These are phyloP conservation scores for Metschnikowia cerradonensis DNA, from an alignment of 805 yeast genomes.

Conservation along the genomic window DNA sequence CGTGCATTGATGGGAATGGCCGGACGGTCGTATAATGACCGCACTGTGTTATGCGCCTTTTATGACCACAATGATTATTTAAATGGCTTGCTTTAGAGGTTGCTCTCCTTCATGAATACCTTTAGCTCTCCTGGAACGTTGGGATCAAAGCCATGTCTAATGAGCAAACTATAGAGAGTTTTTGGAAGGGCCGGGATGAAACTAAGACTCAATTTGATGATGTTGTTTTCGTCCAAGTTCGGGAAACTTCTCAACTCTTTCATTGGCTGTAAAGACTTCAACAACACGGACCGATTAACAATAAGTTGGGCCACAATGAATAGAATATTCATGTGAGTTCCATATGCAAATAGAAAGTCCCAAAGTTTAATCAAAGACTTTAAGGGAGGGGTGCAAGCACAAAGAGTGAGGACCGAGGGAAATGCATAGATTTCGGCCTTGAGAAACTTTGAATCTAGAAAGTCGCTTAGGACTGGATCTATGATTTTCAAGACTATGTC, in stretches of 20 bases:
- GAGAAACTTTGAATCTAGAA: constrained; percentile 57
- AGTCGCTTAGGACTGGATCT: constrained; percentile 65
- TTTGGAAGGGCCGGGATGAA: constrained; percentile 73
- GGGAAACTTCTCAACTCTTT: constrained; percentile 70
- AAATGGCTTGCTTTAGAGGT: constrained; percentile 26
- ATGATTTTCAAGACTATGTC: constrained; percentile 67
- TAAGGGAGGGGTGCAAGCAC: constrained; percentile 87
- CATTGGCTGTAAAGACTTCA: constrained; percentile 69
- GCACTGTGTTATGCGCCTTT: constrained; percentile 64
- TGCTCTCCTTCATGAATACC: constrained; percentile 9
- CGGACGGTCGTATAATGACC: constrained; percentile 63
- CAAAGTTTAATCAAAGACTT: constrained; percentile 71
- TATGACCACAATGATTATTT: constrained; percentile 58
- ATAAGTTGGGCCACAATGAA: constrained; percentile 81
- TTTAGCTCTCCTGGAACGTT: constrained; percentile 35
- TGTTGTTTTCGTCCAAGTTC: constrained; percentile 61
- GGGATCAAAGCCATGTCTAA: constrained; percentile 59
- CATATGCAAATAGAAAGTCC: constrained; percentile 91
- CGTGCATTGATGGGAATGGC: constrained; percentile 56
- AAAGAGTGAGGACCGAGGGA: constrained; percentile 74
- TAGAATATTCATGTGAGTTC: constrained; percentile 80
- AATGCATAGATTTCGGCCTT: constrained; percentile 86
- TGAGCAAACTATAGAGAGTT: constrained; percentile 56
- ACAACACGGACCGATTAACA: constrained; percentile 58
- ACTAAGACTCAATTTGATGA: constrained; percentile 74